phyloP scores from a whole-genome alignment of 108 stramenopile genomes.

The Bacterosira constricta region DNA sequence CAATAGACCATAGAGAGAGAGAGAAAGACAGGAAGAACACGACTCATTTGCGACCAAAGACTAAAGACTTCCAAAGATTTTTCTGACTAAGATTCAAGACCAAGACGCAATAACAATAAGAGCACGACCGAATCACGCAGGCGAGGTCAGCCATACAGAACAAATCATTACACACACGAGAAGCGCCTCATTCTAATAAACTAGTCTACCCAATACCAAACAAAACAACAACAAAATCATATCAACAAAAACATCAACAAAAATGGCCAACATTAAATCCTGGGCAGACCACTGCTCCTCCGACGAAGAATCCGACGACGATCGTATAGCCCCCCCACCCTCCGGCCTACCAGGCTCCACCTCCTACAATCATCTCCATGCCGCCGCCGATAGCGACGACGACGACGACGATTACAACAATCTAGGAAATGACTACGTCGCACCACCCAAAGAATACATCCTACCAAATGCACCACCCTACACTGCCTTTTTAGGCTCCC shows the following conservation, averaged over 20 bases:
- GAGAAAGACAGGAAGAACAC: too few species aligned
- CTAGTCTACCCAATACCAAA: too few species aligned
- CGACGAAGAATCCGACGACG: conserved; percentile 50
- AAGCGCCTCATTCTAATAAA: too few species aligned
- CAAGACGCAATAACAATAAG: too few species aligned
- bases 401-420: conserved; percentile 3
- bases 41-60: too few species aligned
- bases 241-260: conserved; percentile 9
- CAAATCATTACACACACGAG: too few species aligned
- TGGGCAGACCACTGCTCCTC: conserved; percentile 56
- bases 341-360: conserved; percentile 21
- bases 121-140: too few species aligned
- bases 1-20: too few species aligned
- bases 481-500: conserved; percentile 46
- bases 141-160: too few species aligned
- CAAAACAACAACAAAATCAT: too few species aligned
- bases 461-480: conserved; percentile 18
- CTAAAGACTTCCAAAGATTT: too few species aligned
- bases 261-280: conserved; percentile 43
- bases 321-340: conserved; percentile 17
- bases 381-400: conserved; percentile 4
- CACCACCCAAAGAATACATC: conserved; percentile 2
- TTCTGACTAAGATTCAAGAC: too few species aligned
- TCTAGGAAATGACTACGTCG: neutral
- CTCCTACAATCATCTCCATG: conserved; percentile 4